phyloP scores from a whole-genome alignment of 371 early-diverging fungal genomes.

The Phascolomyces articulosus region DNA sequence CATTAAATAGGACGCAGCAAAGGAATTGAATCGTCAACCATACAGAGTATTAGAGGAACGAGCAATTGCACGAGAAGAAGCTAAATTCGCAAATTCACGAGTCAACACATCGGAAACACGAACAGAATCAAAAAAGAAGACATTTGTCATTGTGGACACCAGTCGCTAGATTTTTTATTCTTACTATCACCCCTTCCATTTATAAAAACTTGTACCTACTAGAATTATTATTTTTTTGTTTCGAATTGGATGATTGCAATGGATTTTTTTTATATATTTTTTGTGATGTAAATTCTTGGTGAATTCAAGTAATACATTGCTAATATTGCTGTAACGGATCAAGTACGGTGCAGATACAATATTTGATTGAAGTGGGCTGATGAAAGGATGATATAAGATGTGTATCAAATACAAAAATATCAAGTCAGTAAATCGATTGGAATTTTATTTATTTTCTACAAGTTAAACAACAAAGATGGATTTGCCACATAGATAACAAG shows the following conservation, averaged over 20 bases:
- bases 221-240: not conserved
- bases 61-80: conserved; percentile 42
- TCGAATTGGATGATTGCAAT: not conserved
- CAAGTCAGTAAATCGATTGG: too few relatives aligned
- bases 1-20: conserved; percentile 75
- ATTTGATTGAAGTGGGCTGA: too few relatives aligned
- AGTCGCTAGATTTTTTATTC: conserved; percentile 32
- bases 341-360: too few relatives aligned
- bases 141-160: conserved; percentile 49
- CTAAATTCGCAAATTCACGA: conserved; percentile 30
- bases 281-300: too few relatives aligned
- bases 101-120: conserved; percentile 15
- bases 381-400: too few relatives aligned
- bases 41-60: conserved; percentile 66
- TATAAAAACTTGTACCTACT: not conserved
- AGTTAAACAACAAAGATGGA: not conserved
- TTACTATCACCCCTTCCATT: not conserved
- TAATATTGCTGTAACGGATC: too few relatives aligned
- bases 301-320: too few relatives aligned
- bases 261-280: not conserved
- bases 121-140: conserved; percentile 21
- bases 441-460: not conserved
- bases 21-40: conserved; percentile 73
- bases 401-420: too few relatives aligned
- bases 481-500: not conserved